These are phyloP conservation scores for Sporothrix brunneoviolacea DNA, from an alignment of 2,329 filamentous ascomycete species.

Conservation along the genomic window DNA sequence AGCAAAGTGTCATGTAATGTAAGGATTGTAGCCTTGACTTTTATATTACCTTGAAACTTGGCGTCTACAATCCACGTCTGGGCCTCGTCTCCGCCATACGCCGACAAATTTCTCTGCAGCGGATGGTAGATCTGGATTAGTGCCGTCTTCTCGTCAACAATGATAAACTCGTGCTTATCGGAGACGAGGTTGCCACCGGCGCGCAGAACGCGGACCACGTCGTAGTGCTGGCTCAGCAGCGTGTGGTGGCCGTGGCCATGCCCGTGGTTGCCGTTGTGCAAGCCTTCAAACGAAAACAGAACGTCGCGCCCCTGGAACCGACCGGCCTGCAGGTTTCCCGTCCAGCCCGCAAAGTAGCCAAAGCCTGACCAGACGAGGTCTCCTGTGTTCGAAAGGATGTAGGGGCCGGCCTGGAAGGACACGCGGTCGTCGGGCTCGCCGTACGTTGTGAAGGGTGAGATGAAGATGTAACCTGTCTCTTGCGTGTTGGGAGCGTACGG, in stretches of 20 bases:
- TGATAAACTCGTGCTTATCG: slow-evolving; percentile 50
- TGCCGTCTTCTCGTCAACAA: slow-evolving; percentile 45
- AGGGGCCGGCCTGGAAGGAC: slow-evolving; percentile 41
- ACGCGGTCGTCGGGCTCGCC: slow-evolving; percentile 25
- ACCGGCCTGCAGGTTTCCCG: slow-evolving; percentile 46
- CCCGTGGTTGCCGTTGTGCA: slow-evolving; percentile 43
- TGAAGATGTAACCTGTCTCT: slow-evolving; percentile 27
- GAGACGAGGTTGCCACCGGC: slow-evolving; percentile 44
- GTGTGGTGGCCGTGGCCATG: slow-evolving; percentile 49
- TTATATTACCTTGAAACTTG: slow-evolving; percentile 41
- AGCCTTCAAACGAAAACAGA: slow-evolving; percentile 47
- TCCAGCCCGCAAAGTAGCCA: slow-evolving; percentile 44
- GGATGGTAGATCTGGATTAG: slow-evolving; percentile 49
- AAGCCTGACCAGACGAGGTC: slow-evolving; percentile 53
- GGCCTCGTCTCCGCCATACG: slow-evolving; percentile 38
- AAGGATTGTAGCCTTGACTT: too few relatives aligned
- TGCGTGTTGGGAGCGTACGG: slow-evolving; percentile 27
- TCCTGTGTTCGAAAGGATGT: slow-evolving; percentile 48
- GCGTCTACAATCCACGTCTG: slow-evolving; percentile 52
- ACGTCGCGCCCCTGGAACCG: slow-evolving; percentile 46
- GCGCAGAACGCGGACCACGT: slow-evolving; percentile 46
- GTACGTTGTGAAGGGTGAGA: slow-evolving; percentile 19
- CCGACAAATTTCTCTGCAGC: slow-evolving; percentile 36
- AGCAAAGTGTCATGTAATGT: background rate
- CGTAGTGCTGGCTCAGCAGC: slow-evolving; percentile 47